Base-by-base conservation (phyloP, 192 early-diverging fungal species). In the Chytriomyces hyalinus region DNA sequence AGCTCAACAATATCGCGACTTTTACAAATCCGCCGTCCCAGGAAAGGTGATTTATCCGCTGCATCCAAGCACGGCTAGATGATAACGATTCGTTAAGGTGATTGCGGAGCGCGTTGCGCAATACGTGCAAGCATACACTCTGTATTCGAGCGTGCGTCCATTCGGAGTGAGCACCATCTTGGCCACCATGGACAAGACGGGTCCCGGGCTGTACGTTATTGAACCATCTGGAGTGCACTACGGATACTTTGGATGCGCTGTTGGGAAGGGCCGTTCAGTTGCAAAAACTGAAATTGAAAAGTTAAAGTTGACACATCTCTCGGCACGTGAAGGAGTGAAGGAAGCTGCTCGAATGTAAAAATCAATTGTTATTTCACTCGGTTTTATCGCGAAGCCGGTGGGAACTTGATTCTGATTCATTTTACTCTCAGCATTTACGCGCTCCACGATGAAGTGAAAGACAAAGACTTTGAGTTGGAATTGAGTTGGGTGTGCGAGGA, bases 201-300 rank as follows among this genome's bases (percentile, higher is more conserved):
- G 95, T 6, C 95, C 96, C 44, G 90, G 90, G 65, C 86, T 99
- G 69, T 95, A 93, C 80, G 95, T 97, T 92, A 83, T 99, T 47
- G 98, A 99, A 82, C 98, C 98, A 6, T 97, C 95, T 70, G 98
- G 98, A 73, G 86, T 96, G 69, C 97, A 93, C 83, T 94, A 94
- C 88, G 98, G 96, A 20, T 98, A 97, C 82, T 92, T 91, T 80
- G 98, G 93, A 13, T 94, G 92, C 79, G 98, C 97, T 44, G 89
- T 94, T 67, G 98, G 98, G 75, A 99, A 99, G 86, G 97, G 97
- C 65, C 92, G 94, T 77, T 93, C 95, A 78, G 92, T 94, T 22
- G 98, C 97, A 67, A 98, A 97, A 85, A 97, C 98, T n/a, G 98
- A 98, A 82, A 91, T 99, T 75, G 98, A 99, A 75, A 99, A 98